phyloP scores from a whole-genome alignment of 192 early-diverging fungal species.

The Coemansia erecta region DNA sequence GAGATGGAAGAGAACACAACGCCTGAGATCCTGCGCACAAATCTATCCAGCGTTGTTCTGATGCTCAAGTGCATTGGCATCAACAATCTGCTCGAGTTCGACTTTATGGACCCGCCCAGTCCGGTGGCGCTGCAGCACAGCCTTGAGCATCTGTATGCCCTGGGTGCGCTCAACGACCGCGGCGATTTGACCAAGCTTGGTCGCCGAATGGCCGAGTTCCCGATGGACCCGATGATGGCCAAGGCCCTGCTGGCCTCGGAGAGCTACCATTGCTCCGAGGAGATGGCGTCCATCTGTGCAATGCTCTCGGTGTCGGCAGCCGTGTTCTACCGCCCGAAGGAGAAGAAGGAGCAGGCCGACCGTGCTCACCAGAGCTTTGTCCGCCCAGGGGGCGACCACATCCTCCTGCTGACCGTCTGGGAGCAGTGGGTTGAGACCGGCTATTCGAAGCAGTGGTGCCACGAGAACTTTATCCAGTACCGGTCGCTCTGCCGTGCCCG shows the following conservation, averaged over 20 bases:
- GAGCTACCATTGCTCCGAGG: slow-evolving; percentile 92
- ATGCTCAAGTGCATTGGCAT: slow-evolving; percentile 95
- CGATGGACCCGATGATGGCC: slow-evolving; percentile 92
- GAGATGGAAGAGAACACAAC: slow-evolving; percentile 94
- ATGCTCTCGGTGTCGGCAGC: slow-evolving; percentile 88
- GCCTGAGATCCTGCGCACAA: slow-evolving; percentile 97
- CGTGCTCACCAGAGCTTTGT: slow-evolving; percentile 88
- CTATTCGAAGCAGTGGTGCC: slow-evolving; percentile 94
- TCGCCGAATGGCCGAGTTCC: slow-evolving; percentile 97
- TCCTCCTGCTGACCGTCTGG: slow-evolving; percentile 91
- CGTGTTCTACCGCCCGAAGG: slow-evolving; percentile 83
- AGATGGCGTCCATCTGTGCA: slow-evolving; percentile 85
- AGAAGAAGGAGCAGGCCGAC: slow-evolving; percentile 90
- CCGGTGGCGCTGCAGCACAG: slow-evolving; percentile 89
- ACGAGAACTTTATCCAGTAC: slow-evolving; percentile 95
- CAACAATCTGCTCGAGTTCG: slow-evolving; percentile 95
- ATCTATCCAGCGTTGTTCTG: slow-evolving; percentile 86
- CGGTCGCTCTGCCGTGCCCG: slow-evolving; percentile 85
- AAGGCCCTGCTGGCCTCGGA: slow-evolving; percentile 90
- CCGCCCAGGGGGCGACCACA: slow-evolving; percentile 91
- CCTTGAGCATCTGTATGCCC: slow-evolving; percentile 85
- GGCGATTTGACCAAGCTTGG: slow-evolving; percentile 96
- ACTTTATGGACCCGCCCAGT: slow-evolving; percentile 98
- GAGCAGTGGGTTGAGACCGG: slow-evolving; percentile 85
- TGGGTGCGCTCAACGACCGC: slow-evolving; percentile 88